A percentile compares a stretch with the other conserved stretches of the same genome.
These are phyloP conservation scores for Talaromyces sp. DNA, from an alignment of 2,329 filamentous ascomycete species.

Conservation along the genomic window DNA sequence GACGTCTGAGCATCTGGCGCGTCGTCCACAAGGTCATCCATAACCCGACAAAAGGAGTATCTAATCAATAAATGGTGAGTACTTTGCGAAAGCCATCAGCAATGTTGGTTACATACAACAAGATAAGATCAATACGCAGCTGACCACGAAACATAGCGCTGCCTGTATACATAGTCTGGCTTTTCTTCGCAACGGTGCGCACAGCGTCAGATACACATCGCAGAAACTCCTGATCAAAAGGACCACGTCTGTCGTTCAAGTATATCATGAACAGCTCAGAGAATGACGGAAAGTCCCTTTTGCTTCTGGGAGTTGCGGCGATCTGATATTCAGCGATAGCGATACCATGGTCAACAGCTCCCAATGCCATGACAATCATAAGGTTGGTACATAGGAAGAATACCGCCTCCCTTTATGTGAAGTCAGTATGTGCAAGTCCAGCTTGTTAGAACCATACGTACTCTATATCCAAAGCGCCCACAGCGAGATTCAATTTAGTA, in stretches of 20 bases:
- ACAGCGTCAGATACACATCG: slow-evolving; percentile 61
- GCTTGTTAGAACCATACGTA: neutral
- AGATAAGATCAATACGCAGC: slow-evolving; percentile 65
- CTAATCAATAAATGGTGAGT: neutral
- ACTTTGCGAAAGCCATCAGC: too few relatives aligned
- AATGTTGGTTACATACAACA: slow-evolving; percentile 49
- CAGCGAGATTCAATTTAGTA: neutral
- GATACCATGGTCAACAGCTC: neutral
- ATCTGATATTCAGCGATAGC: neutral
- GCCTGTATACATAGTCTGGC: slow-evolving; percentile 71
- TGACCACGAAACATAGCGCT: slow-evolving; percentile 67
- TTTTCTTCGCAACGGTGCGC: slow-evolving; percentile 60
- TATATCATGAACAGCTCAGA: neutral
- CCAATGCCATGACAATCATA: neutral
- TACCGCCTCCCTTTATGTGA: neutral
- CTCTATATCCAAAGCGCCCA: neutral
- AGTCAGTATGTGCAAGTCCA: neutral
- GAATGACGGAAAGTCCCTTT: neutral
- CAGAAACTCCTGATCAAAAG: slow-evolving; percentile 60
- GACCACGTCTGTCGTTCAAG: slow-evolving; percentile 29
- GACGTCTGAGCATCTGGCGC: slow-evolving; percentile 44
- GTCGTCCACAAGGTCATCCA: slow-evolving; percentile 71
- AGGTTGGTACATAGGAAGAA: neutral
- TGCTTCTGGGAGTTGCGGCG: neutral
- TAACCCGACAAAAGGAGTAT: slow-evolving; percentile 47